Evolutionary conservation across 441 rosid species (phyloP).

Genomic region (Omphalea diandra): DNA sequence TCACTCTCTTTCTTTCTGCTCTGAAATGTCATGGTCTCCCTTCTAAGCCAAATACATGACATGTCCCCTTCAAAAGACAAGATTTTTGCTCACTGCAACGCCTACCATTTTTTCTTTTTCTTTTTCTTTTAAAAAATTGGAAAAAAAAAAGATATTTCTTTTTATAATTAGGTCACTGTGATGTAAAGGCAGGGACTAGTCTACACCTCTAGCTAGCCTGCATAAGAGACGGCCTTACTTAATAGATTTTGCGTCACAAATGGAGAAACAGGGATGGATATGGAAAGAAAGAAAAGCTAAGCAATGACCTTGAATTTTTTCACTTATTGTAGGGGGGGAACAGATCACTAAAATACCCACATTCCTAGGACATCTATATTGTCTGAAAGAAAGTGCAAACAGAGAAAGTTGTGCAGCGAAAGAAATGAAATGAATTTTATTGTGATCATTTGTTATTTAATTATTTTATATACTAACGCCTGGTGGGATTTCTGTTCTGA

Average conservation of each 20-base stretch:
- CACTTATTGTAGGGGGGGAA: no score
- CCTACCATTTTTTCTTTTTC: not conserved
- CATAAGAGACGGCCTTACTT: not conserved
- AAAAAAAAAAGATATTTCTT: conserved; percentile 1
- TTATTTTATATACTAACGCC: not conserved
- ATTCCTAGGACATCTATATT: conserved; percentile 30
- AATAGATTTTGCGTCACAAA: conserved; percentile 27
- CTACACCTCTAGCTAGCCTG: conserved; percentile 20
- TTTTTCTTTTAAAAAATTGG: not conserved
- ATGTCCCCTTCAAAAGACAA: conserved; percentile 44
- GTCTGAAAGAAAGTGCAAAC: conserved; percentile 29
- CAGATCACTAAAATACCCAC: conserved; percentile 27
- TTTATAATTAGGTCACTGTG: no score
- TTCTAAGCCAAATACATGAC: conserved; percentile 38
- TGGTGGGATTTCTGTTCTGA: conserved; percentile 31
- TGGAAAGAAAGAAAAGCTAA: conserved; percentile 17
- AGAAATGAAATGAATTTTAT: no score
- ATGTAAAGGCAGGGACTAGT: conserved; percentile 22
- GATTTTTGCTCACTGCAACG: conserved; percentile 31
- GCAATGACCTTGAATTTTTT: not conserved
- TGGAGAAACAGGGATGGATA: conserved; percentile 15
- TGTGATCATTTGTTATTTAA: no score
- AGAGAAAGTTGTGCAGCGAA: conserved; percentile 24
- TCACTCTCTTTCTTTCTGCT: conserved; percentile 15
- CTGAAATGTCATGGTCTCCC: conserved; percentile 51